These are phyloP conservation scores for Hortiboletus campestris DNA, from an alignment of 768 basidiomycete genomes.

Conservation along the genomic window DNA sequence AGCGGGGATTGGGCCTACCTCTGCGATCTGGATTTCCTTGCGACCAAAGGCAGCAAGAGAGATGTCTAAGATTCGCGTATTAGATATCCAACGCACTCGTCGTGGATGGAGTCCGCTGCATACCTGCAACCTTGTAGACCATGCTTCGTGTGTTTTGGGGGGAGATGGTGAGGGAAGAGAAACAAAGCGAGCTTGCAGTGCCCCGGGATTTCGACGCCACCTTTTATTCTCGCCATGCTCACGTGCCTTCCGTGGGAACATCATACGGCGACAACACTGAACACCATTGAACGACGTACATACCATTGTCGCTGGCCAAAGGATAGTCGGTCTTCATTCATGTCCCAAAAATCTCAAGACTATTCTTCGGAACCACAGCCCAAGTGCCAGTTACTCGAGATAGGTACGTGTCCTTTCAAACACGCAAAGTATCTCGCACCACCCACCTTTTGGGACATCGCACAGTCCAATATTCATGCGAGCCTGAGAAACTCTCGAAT, in stretches of 20 bases:
- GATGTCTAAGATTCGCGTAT: constrained; percentile 52
- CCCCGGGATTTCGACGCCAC: constrained; percentile 22
- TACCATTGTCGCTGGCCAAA: too few relatives aligned
- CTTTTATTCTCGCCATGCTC: constrained; percentile 33
- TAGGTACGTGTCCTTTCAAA: constrained; percentile 31
- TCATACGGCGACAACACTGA: background rate
- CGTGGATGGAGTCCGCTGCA: constrained; percentile 3
- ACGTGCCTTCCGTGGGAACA: constrained; percentile 34
- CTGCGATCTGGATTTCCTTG: constrained; percentile 99
- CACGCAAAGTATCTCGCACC: constrained; percentile 1
- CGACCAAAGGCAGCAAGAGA: constrained; percentile 99
- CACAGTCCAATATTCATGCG: constrained; percentile 63
- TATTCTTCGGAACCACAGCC: constrained; percentile 2
- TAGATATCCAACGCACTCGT: background rate
- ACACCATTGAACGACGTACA: background rate
- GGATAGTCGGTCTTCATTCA: background rate
- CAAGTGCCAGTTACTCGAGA: constrained; percentile 63
- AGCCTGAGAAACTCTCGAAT: constrained; percentile 31
- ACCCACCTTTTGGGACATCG: background rate
- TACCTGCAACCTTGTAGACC: constrained; percentile 92
- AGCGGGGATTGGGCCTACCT: constrained; percentile 53
- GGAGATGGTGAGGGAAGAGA: constrained; percentile 27
- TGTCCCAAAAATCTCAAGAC: constrained; percentile 1
- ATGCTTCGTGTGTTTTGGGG: constrained; percentile 38
- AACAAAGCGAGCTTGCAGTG: constrained; percentile 14